Percentiles rank a stretch among this genome's conserved stretches.
phyloP scores from a whole-genome alignment of 441 rosid genomes.

The Capsella rubella region DNA sequence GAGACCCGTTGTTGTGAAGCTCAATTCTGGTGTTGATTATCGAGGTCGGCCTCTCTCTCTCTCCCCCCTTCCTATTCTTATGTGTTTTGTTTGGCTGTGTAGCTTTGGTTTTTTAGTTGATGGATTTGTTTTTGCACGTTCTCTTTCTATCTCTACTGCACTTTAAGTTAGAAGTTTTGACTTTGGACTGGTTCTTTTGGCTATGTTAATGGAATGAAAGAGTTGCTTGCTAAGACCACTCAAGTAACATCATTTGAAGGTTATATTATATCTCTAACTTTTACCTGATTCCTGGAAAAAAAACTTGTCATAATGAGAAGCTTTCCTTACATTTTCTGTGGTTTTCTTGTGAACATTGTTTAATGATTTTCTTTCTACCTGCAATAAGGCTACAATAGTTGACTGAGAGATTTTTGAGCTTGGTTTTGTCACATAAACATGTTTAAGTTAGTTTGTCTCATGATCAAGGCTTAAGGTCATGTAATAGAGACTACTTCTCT shows the following conservation, averaged over 20 bases:
- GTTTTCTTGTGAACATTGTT: background rate
- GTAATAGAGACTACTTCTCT: conserved; percentile 1
- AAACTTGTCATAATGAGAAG: background rate
- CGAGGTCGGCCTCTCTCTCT: conserved; percentile 60
- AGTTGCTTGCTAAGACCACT: background rate
- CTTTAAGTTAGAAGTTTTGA: conserved; percentile 13
- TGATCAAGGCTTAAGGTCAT: conserved; percentile 1
- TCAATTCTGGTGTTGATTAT: conserved; percentile 97
- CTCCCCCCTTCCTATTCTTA: conserved; percentile 12
- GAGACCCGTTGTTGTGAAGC: conserved; percentile 88
- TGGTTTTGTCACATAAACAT: background rate
- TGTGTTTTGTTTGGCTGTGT: conserved; percentile 1
- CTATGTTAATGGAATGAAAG: conserved; percentile 18
- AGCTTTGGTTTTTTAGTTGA: conserved; percentile 16
- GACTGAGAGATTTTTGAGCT: conserved; percentile 11
- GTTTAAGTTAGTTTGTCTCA: conserved; percentile 2
- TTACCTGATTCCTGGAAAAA: background rate
- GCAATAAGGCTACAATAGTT: conserved; percentile 4
- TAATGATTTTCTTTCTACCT: background rate
- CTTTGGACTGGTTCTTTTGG: conserved; percentile 3
- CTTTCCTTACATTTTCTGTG: background rate
- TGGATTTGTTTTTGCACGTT: background rate
- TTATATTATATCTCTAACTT: background rate
- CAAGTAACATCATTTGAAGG: conserved; percentile 8
- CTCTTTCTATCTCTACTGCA: background rate